Evolutionary conservation across 805 yeast species (phyloP), one percentile per base, ranked within the genome.

Genomic region (Starmerella bacillaris): DNA sequence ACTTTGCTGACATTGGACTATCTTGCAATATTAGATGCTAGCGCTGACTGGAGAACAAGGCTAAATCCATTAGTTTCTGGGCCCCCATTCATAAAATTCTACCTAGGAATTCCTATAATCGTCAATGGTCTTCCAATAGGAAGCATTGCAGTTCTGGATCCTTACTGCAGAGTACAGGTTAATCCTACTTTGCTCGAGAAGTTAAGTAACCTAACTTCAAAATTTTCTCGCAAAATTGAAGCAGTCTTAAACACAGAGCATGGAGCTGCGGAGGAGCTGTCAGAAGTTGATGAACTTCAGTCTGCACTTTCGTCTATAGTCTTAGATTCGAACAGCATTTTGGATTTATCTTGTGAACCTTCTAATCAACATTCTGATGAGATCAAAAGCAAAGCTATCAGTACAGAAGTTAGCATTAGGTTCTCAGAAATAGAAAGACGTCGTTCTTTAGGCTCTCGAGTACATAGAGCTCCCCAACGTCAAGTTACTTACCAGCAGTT

Each of bases 41-140:
- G 70, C 4, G 56, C 57, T 24, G 92, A 78, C 49, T 78, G 92
- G 89, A 60, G 92, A 50, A 65, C 74, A 3, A 47, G 54, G 14
- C 55, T 59, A 27, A 74, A 70, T 46, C 86, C 86, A 0, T 58
- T 75, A 32, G 78, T 78, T 1, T 65, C 61, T 16, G 72, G 74
- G 0, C 58, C 62, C 1, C 83, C 86, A 0, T 55, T 56, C 38
- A 67, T 77, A 34, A 60, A 55, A 37, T 74, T 74, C 47, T 78
- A 75, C 50, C 65, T 72, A 24, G 79, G 78, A 1, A 78, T 72
- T 4, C 79, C 80, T 0, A 46, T 75, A 26, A 39, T 60, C 1
- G 38, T 50, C 11, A 48, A 58, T 7, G 65, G 63, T 3, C 58
- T 59, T 11, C 58, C 58, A 0, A 61, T 76, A 36, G 86, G 86